Conservation (phyloP, 2,329 filamentous ascomycete species). For the Tolypocladium album region DNA sequence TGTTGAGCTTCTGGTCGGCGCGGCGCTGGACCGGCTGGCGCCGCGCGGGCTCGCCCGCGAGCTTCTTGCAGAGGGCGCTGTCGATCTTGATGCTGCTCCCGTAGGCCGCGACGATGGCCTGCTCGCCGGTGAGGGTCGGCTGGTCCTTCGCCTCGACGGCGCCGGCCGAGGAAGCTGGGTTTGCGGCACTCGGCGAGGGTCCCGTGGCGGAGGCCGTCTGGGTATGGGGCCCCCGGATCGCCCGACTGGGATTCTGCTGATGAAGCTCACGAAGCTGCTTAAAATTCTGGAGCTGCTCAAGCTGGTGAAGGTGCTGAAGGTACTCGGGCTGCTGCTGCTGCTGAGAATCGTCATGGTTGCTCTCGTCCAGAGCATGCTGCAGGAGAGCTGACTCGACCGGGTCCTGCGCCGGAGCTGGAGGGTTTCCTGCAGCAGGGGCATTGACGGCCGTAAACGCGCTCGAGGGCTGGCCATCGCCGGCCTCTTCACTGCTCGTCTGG, state of each 20-base stretch:
- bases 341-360: background rate
- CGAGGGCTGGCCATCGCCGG: background rate
- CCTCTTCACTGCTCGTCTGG: background rate
- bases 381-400: background rate
- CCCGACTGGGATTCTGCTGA: background rate
- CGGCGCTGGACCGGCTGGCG: constrained; percentile 42
- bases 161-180: no score
- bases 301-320: background rate
- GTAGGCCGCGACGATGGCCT: constrained; percentile 35
- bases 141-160: background rate
- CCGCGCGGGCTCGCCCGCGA: constrained; percentile 37
- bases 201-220: background rate
- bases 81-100: constrained; percentile 37
- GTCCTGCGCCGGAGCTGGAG: background rate
- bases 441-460: background rate
- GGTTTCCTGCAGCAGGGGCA: background rate
- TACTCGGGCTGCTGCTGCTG: background rate
- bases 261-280: no score
- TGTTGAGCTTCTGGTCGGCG: constrained; percentile 42
- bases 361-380: background rate
- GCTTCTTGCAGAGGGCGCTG: constrained; percentile 42
- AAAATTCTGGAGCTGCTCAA: no score
- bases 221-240: background rate
- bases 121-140: constrained; percentile 27
- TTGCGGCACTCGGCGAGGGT: no score